Conservation (phyloP, 2,329 filamentous ascomycete species). For the Fusarium albosuccineum region DNA sequence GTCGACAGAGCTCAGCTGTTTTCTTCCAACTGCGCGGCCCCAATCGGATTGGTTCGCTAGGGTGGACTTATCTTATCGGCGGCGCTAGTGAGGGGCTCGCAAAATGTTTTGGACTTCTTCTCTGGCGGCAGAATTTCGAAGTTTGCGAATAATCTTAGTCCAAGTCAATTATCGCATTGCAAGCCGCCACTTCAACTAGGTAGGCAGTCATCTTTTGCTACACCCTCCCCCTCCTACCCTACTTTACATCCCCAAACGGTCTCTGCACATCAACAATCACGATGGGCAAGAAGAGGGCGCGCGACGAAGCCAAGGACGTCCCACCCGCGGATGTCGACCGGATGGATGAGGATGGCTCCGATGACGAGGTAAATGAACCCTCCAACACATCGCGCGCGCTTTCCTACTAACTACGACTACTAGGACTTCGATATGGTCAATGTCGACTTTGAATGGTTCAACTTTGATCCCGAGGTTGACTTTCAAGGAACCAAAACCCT, state of each 20-base stretch:
- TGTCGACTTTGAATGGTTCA: constrained; percentile 99
- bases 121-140: constrained; percentile 29
- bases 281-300: constrained; percentile 66
- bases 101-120: constrained; percentile 52
- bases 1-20: no score
- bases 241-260: neutral
- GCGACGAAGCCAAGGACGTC: constrained; percentile 61
- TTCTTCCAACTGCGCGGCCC: neutral
- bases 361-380: constrained; percentile 63
- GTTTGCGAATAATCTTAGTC: constrained; percentile 16
- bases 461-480: constrained; percentile 88
- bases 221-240: neutral
- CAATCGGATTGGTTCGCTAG: constrained; percentile 36
- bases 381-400: constrained; percentile 21
- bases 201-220: neutral
- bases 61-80: constrained; percentile 42
- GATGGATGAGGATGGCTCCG: constrained; percentile 66
- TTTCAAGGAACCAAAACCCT: constrained; percentile 95
- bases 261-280: constrained; percentile 19
- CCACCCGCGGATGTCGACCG: constrained; percentile 58
- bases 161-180: neutral
- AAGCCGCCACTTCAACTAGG: neutral
- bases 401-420: constrained; percentile 16
- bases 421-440: constrained; percentile 93
- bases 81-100: constrained; percentile 57